phyloP scores from a whole-genome alignment of 2,329 filamentous ascomycete species.

The Colletotrichum lindemuthianum region DNA sequence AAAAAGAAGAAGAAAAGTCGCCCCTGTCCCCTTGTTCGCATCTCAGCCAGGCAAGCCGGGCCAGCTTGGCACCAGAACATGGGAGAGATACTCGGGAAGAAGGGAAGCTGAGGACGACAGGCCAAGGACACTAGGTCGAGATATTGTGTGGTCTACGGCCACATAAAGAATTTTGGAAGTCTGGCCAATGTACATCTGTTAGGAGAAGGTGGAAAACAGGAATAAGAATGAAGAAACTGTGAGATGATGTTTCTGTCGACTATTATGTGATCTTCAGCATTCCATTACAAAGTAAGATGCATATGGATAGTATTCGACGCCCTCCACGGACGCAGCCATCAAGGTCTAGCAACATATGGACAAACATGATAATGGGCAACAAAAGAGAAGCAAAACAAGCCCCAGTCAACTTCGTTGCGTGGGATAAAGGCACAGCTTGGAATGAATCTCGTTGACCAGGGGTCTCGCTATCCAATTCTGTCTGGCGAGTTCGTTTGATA shows the following conservation, averaged over 20 bases:
- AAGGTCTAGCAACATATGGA: too few species aligned
- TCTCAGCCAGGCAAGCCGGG: constrained; percentile 7
- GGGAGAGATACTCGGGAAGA: constrained; percentile 23
- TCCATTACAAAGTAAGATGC: too few species aligned
- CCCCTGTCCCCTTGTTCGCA: too few species aligned
- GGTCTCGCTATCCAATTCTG: constrained; percentile 3
- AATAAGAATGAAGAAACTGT: not conserved
- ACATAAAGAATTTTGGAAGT: not conserved
- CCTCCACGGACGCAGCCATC: too few species aligned
- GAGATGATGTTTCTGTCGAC: too few species aligned
- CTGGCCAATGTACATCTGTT: not conserved
- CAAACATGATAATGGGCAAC: too few species aligned
- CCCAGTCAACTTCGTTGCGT: not conserved
- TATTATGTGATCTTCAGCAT: too few species aligned
- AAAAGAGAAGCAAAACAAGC: not conserved
- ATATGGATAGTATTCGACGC: too few species aligned
- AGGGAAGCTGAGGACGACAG: constrained; percentile 11
- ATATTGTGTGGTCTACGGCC: too few species aligned
- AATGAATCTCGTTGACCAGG: constrained; percentile 27
- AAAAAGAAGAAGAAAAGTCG: too few species aligned
- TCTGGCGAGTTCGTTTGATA: constrained; percentile 14
- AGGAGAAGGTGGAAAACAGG: not conserved
- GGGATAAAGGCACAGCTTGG: constrained; percentile 8
- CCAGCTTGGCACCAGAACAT: constrained; percentile 29
- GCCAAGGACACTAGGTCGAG: not conserved